Evolutionary conservation across 495 filamentous ascomycete genomes (phyloP).

Genomic region (Penicillium bovifimosum): DNA sequence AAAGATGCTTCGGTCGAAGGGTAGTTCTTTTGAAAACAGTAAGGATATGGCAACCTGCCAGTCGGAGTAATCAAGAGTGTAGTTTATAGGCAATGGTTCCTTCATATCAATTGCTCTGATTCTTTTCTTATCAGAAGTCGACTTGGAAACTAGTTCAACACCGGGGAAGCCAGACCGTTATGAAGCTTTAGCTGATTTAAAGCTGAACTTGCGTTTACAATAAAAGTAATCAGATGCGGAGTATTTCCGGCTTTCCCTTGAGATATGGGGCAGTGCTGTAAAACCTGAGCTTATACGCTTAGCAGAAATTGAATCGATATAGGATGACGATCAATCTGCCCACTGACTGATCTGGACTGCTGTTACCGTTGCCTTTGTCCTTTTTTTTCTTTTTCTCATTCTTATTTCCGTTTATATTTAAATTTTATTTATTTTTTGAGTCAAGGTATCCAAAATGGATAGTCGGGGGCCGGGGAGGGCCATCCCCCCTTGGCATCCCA

Average conservation of each 20-base stretch:
- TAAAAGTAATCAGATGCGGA: not conserved
- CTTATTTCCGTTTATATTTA: not conserved
- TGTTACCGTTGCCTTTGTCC: not conserved
- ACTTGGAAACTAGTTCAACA: not conserved
- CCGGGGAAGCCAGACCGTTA: not conserved
- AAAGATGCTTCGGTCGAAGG: not conserved
- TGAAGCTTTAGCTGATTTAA: not conserved
- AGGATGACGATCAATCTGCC: conserved; percentile 1
- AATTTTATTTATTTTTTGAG: not conserved
- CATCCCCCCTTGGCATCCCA: not conserved
- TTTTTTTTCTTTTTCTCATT: not conserved
- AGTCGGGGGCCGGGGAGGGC: not conserved
- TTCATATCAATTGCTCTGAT: not conserved
- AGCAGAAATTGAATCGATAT: conserved; percentile 6
- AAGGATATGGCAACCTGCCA: not conserved
- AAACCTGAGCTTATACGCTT: conserved; percentile 10
- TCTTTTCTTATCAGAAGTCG: not conserved
- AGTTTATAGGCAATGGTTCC: not conserved
- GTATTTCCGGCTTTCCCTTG: not conserved
- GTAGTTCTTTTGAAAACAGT: not conserved
- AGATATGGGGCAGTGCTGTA: conserved; percentile 21
- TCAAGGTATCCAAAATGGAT: not conserved
- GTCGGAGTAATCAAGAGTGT: not conserved
- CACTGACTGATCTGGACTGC: not conserved
- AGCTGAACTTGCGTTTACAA: not conserved